Percentiles rank a stretch among this genome's conserved stretches.
phyloP scores from a whole-genome alignment of 2,329 filamentous ascomycete species.

The Pseudogymnoascus sp. region DNA sequence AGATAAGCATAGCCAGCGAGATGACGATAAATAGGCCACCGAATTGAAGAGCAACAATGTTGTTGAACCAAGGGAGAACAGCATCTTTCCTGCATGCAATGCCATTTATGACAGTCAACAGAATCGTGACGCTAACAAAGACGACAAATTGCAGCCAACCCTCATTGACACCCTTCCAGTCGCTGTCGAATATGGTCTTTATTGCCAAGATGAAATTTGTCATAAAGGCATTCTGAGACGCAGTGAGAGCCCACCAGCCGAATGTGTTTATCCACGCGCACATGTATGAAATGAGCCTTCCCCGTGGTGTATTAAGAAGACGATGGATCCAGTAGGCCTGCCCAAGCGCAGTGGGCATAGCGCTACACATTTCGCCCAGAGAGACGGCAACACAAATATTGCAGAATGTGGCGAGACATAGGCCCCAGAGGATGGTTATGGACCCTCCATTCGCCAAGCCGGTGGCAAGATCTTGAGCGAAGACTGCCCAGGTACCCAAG shows the following conservation, averaged over 20 bases:
- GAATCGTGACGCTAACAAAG: constrained; percentile 41
- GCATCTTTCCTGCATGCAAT: constrained; percentile 42
- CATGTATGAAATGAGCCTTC: constrained; percentile 45
- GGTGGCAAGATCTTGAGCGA: constrained; percentile 43
- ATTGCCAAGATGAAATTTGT: constrained; percentile 48
- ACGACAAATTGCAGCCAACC: constrained; percentile 48
- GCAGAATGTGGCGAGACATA: constrained; percentile 43
- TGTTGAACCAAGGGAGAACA: constrained; percentile 44
- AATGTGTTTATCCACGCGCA: constrained; percentile 53
- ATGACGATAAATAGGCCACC: constrained; percentile 44
- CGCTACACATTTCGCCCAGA: constrained; percentile 46
- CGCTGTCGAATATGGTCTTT: constrained; percentile 43
- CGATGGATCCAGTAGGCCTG: constrained; percentile 50
- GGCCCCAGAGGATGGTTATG: constrained; percentile 46
- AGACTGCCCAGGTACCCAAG: constrained; percentile 49
- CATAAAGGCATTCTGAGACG: constrained; percentile 50
- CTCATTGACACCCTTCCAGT: constrained; percentile 36
- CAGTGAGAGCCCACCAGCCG: constrained; percentile 49
- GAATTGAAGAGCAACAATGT: constrained; percentile 46
- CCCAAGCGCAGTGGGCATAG: constrained; percentile 51
- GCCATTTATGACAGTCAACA: constrained; percentile 42
- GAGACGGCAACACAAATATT: constrained; percentile 46
- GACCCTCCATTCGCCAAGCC: constrained; percentile 47
- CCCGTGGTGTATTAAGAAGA: constrained; percentile 32
- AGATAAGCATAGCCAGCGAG: constrained; percentile 42